phyloP scores from a whole-genome alignment of 805 yeast genomes.

The Yamadazyma insecticola region DNA sequence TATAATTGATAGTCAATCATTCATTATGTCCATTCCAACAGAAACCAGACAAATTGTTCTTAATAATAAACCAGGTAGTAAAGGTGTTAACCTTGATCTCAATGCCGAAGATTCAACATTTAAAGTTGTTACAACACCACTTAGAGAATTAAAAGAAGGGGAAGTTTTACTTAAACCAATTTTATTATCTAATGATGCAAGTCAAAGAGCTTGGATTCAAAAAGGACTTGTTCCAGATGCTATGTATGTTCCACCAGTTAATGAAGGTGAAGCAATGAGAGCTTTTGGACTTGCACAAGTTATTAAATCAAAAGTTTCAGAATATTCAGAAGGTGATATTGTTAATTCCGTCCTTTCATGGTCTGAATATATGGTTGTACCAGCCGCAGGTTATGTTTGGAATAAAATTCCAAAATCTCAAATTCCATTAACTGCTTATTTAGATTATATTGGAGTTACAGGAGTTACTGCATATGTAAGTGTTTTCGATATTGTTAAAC shows the following conservation, averaged over 20 bases:
- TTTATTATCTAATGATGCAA: conserved; percentile 32
- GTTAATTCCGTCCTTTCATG: conserved; percentile 17
- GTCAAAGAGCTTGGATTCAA: conserved; percentile 34
- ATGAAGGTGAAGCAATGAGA: conserved; percentile 18
- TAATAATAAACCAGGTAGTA: conserved; percentile 18
- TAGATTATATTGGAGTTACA: conserved; percentile 23
- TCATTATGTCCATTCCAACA: conserved; percentile 1
- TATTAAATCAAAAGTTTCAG: conserved; percentile 18
- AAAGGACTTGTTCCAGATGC: conserved; percentile 19
- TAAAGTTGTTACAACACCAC: conserved; percentile 14
- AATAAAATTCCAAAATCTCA: conserved; percentile 11
- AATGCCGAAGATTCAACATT: conserved; percentile 26
- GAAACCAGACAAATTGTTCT: conserved; percentile 9
- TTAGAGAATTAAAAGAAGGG: conserved; percentile 16
- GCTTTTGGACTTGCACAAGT: conserved; percentile 21
- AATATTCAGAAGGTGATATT: conserved; percentile 22
- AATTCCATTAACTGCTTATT: conserved; percentile 20
- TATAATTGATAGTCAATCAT: too few relatives aligned
- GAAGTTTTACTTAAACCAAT: conserved; percentile 23
- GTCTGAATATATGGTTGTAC: conserved; percentile 19
- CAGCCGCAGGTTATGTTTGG: conserved; percentile 11
- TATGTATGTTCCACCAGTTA: conserved; percentile 18
- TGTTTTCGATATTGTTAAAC: conserved; percentile 28
- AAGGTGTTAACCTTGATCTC: conserved; percentile 14
- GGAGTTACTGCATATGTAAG: conserved; percentile 29